A percentile compares a stretch with the other conserved stretches of the same genome.
These are phyloP conservation scores for Sarcodon aspratus DNA, from an alignment of 768 basidiomycete species.

Conservation along the genomic window DNA sequence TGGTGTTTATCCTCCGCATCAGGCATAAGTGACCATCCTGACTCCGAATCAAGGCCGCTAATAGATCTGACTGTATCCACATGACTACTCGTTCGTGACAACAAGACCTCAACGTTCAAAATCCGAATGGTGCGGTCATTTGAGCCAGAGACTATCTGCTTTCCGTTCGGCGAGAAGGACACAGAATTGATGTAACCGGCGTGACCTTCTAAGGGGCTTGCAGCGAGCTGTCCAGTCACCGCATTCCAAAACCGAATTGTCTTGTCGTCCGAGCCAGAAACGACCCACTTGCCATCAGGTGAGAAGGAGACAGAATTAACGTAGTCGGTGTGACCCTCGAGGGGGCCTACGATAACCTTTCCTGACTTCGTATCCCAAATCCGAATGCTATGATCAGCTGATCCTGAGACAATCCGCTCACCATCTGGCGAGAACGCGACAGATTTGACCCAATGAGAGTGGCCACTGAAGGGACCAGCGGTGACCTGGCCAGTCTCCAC, in stretches of 20 bases:
- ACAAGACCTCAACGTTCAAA: slow-evolving; percentile 8
- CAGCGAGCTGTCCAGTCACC: slow-evolving; percentile 5
- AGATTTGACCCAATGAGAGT: neutral
- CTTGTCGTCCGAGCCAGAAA: slow-evolving; percentile 16
- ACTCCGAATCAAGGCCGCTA: too few relatives aligned
- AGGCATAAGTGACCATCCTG: too few relatives aligned
- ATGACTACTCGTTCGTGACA: neutral
- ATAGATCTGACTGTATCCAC: too few relatives aligned
- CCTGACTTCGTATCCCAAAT: slow-evolving; percentile 4
- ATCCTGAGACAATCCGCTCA: slow-evolving; percentile 4
- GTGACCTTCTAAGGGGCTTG: slow-evolving; percentile 8
- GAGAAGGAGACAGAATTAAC: slow-evolving; percentile 15
- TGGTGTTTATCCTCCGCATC: too few relatives aligned
- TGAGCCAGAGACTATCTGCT: slow-evolving; percentile 15
- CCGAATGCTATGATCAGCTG: slow-evolving; percentile 4
- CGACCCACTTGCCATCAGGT: slow-evolving; percentile 15
- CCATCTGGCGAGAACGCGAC: slow-evolving; percentile 5
- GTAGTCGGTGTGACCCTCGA: slow-evolving; percentile 1
- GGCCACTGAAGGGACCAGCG: slow-evolving; percentile 3
- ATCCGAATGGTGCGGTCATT: slow-evolving; percentile 15
- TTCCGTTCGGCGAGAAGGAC: slow-evolving; percentile 18
- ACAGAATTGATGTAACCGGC: slow-evolving; percentile 8
- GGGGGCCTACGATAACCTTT: slow-evolving; percentile 2
- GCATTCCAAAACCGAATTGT: slow-evolving; percentile 20
- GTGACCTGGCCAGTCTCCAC: neutral